Percentiles rank a stretch among this genome's conserved stretches.
These are phyloP conservation scores for Onygena corvina DNA, from an alignment of 2,329 filamentous ascomycete species.

Conservation along the genomic window DNA sequence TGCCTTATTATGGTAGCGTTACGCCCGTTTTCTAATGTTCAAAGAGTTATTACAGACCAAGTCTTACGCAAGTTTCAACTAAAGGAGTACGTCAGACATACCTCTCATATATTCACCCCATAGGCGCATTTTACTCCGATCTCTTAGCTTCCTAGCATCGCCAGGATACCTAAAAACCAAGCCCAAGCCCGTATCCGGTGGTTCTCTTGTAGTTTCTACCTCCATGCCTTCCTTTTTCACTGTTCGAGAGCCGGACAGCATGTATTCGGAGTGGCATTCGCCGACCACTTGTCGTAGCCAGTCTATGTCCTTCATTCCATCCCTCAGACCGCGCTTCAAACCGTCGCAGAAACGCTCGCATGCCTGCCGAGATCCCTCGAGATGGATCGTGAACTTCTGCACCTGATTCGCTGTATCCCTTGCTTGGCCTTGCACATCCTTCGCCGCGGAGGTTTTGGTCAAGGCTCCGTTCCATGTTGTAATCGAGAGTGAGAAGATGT, in stretches of 20 bases:
- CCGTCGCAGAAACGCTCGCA: slow-evolving; percentile 96
- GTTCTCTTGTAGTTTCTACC: slow-evolving; percentile 38
- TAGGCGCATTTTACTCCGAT: slow-evolving; percentile 90
- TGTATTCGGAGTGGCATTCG: slow-evolving; percentile 86
- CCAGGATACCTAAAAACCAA: slow-evolving; percentile 91
- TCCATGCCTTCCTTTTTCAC: slow-evolving; percentile 41
- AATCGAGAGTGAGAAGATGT: slow-evolving; percentile 82
- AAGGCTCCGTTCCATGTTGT: slow-evolving; percentile 76
- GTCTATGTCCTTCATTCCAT: slow-evolving; percentile 76
- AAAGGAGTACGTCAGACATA: slow-evolving; percentile 16
- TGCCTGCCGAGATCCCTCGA: slow-evolving; percentile 74
- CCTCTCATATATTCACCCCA: slow-evolving; percentile 88
- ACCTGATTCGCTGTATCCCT: slow-evolving; percentile 42
- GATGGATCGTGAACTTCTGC: slow-evolving; percentile 82
- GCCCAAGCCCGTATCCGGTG: slow-evolving; percentile 86
- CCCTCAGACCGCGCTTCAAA: slow-evolving; percentile 76
- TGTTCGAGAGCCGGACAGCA: slow-evolving; percentile 40
- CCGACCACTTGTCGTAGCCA: slow-evolving; percentile 67
- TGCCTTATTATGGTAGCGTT: slow-evolving; percentile 87
- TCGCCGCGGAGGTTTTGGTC: slow-evolving; percentile 37
- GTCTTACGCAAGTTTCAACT: not conserved
- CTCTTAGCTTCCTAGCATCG: slow-evolving; percentile 82
- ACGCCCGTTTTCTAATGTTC: slow-evolving; percentile 65
- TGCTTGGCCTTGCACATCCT: slow-evolving; percentile 25
- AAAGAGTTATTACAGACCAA: slow-evolving; percentile 7